phyloP scores from a whole-genome alignment of 805 yeast species.

The Debaryomyces maramus region DNA sequence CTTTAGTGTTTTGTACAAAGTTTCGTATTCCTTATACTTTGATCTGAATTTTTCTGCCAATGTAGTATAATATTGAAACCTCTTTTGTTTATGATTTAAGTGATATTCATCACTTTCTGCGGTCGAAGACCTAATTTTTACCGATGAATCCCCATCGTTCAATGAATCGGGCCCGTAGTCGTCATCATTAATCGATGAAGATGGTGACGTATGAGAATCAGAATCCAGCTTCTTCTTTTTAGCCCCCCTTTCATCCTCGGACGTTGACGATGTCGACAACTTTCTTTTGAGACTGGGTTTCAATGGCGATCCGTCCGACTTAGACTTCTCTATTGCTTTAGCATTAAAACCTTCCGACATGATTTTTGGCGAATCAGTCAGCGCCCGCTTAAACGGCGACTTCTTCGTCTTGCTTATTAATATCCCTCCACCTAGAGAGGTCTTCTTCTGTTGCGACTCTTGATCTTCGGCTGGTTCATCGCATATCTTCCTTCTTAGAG shows the following conservation, averaged over 20 bases:
- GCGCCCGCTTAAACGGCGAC: constrained; percentile 14
- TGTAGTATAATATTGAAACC: constrained; percentile 38
- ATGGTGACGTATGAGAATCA: constrained; percentile 35
- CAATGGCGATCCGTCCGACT: constrained; percentile 4
- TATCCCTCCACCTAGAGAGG: constrained; percentile 23
- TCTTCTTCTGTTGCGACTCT: constrained; percentile 5
- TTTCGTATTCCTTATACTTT: constrained; percentile 50
- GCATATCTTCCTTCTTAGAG: constrained; percentile 35
- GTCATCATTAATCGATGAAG: constrained; percentile 31
- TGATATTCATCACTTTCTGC: constrained; percentile 10
- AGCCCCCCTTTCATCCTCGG: constrained; percentile 12
- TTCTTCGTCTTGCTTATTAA: constrained; percentile 13
- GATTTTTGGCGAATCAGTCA: constrained; percentile 16
- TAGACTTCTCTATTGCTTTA: constrained; percentile 2
- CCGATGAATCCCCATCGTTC: not conserved
- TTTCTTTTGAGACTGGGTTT: constrained; percentile 5
- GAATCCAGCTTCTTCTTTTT: constrained; percentile 9
- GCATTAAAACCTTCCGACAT: not conserved
- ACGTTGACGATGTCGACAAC: constrained; percentile 12
- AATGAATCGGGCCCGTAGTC: constrained; percentile 7
- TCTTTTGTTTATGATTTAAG: constrained; percentile 7
- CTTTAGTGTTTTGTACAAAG: constrained; percentile 37
- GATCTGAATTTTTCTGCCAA: constrained; percentile 49
- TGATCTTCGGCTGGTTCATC: constrained; percentile 9
- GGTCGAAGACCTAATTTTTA: not conserved